A percentile compares a stretch with the other conserved stretches of the same genome.
Conservation (phyloP, 129 eudicot species). For the Chrysanthemum seticuspe region DNA sequence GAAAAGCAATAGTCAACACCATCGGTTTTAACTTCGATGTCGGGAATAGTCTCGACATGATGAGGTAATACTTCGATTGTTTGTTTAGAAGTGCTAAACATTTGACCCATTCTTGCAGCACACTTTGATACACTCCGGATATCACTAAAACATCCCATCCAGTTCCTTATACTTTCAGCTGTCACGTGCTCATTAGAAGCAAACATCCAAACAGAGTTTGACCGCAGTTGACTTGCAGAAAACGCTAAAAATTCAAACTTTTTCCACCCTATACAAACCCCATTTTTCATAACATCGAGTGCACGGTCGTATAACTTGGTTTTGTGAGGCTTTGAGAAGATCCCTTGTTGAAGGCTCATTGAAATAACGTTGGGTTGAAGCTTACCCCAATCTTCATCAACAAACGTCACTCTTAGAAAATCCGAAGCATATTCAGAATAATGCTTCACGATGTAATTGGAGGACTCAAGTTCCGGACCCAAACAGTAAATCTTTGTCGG, state of each 20-base stretch:
- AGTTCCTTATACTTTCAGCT: slow-evolving; percentile 70
- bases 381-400: slow-evolving; percentile 95
- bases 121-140: slow-evolving; percentile 86
- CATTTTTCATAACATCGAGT: slow-evolving; percentile 66
- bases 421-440: slow-evolving; percentile 72
- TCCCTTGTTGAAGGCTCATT: slow-evolving; percentile 49
- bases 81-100: slow-evolving; percentile 83
- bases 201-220: slow-evolving; percentile 98
- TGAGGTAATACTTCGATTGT: slow-evolving; percentile 61
- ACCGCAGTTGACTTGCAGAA: slow-evolving; percentile 96
- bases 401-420: slow-evolving; percentile 85
- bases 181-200: slow-evolving; percentile 81
- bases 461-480: slow-evolving; percentile 93
- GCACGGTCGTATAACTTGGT: slow-evolving; percentile 63
- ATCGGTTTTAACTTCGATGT: slow-evolving; percentile 66
- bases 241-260: slow-evolving; percentile 79
- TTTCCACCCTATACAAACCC: slow-evolving; percentile 71
- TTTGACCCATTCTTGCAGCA: slow-evolving; percentile 97
- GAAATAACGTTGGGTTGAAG: slow-evolving; percentile 58
- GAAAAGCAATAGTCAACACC: slow-evolving; percentile 86
- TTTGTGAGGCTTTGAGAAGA: slow-evolving; percentile 65
- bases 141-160: slow-evolving; percentile 96
- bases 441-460: slow-evolving; percentile 84
- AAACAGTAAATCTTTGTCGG: slow-evolving; percentile 78
- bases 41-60: slow-evolving; percentile 75